Conservation (phyloP, 176 grass and related monocot genomes). For the Eremochloa ophiuroides region DNA sequence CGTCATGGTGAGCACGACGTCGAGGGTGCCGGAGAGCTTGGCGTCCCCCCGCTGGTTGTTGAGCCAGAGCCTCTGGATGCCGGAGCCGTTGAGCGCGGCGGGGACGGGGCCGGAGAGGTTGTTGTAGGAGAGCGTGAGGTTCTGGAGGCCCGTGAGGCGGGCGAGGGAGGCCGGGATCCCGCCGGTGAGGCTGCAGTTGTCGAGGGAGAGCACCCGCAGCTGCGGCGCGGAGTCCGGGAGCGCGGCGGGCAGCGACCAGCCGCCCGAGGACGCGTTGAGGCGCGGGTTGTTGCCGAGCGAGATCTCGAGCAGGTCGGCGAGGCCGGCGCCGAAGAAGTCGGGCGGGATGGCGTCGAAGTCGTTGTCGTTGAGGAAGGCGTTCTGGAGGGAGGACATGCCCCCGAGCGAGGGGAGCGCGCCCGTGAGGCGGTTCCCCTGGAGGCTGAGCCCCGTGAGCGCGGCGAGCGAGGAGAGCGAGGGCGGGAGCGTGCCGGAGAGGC, state of each 20-base stretch:
- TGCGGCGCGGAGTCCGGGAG: slow-evolving; percentile 33
- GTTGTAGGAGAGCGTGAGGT: slow-evolving; percentile 73
- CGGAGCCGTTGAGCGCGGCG: slow-evolving; percentile 18
- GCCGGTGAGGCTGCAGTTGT: slow-evolving; percentile 46
- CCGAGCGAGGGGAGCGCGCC: slow-evolving; percentile 63
- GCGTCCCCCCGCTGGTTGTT: slow-evolving; percentile 55
- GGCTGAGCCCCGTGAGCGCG: slow-evolving; percentile 52
- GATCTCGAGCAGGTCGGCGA: slow-evolving; percentile 36
- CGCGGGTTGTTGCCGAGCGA: slow-evolving; percentile 51
- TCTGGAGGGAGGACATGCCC: slow-evolving; percentile 44
- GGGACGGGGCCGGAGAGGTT: slow-evolving; percentile 55
- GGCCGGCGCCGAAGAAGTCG: slow-evolving; percentile 62
- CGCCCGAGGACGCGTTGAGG: slow-evolving; percentile 48
- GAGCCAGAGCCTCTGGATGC: slow-evolving; percentile 64
- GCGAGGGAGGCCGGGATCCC: slow-evolving; percentile 50
- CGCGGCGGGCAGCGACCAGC: slow-evolving; percentile 41
- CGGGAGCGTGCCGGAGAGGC: slow-evolving; percentile 38
- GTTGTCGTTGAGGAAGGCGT: slow-evolving; percentile 67
- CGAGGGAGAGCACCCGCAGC: slow-evolving; percentile 45
- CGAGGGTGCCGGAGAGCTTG: slow-evolving; percentile 58
- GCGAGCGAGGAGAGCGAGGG: slow-evolving; percentile 26
- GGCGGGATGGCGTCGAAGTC: slow-evolving; percentile 56
- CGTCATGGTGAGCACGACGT: slow-evolving; percentile 48
- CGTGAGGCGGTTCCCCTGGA: slow-evolving; percentile 61
- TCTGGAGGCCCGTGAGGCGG: slow-evolving; percentile 33